Conservation (phyloP, 257 asterid genomes). For the Solanum phureja region DNA sequence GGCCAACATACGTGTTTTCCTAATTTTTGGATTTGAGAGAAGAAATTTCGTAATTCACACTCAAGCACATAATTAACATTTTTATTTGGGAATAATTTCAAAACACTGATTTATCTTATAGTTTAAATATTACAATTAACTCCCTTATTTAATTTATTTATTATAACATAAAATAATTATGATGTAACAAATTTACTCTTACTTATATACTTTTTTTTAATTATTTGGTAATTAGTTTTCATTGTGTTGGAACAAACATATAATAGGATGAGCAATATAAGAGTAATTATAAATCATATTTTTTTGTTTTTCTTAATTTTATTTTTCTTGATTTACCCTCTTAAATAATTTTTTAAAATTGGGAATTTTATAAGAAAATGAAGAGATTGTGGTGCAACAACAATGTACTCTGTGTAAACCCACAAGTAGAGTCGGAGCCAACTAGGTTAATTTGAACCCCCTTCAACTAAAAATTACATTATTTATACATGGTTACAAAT, state of each 20-base stretch:
- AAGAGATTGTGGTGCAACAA: background rate
- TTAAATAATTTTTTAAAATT: background rate
- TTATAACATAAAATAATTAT: background rate
- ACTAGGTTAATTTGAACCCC: background rate
- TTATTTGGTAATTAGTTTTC: background rate
- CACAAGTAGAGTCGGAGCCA: too few relatives aligned
- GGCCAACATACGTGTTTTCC: background rate
- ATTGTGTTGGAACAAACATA: background rate
- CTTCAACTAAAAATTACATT: too few relatives aligned
- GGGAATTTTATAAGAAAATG: background rate
- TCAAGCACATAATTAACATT: background rate
- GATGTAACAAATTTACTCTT: background rate
- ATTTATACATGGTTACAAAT: too few relatives aligned
- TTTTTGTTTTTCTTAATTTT: background rate
- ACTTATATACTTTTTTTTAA: background rate
- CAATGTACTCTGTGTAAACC: accelerated
- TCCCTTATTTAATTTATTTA: background rate
- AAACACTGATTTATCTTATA: background rate
- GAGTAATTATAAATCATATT: background rate
- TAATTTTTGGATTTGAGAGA: background rate
- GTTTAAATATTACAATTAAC: background rate
- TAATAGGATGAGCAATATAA: background rate
- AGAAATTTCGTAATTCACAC: background rate
- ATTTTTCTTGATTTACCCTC: background rate
- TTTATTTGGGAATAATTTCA: background rate